Conservation (phyloP, 805 yeast species). For the Hermanozyma aechmeae region DNA sequence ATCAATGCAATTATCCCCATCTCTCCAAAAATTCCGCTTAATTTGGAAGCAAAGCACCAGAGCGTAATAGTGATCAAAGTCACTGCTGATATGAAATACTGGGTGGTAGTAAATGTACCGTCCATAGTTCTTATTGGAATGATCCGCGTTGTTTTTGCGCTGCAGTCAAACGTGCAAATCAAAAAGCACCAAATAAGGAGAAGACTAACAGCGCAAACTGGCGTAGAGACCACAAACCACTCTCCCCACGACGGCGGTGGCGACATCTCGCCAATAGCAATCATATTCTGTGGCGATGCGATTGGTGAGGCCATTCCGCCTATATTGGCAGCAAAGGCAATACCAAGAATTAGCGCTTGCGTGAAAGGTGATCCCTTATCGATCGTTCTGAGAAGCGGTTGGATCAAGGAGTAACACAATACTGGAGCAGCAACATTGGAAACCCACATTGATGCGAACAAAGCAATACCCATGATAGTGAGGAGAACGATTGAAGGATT, state of each 20-base stretch:
- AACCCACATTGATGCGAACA: constrained; percentile 50
- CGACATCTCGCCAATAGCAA: constrained; percentile 42
- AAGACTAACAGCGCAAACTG: constrained; percentile 33
- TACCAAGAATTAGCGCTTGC: constrained; percentile 34
- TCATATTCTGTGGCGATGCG: constrained; percentile 46
- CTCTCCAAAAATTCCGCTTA: constrained; percentile 36
- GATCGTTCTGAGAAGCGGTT: constrained; percentile 31
- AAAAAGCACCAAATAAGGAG: constrained; percentile 38
- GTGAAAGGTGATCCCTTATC: constrained; percentile 26
- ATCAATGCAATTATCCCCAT: constrained; percentile 40
- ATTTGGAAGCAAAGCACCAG: constrained; percentile 40
- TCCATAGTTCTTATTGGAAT: constrained; percentile 38
- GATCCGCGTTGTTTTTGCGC: constrained; percentile 39
- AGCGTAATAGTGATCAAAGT: constrained; percentile 35
- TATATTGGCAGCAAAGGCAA: constrained; percentile 42
- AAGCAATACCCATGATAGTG: constrained; percentile 41
- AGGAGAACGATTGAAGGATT: constrained; percentile 39
- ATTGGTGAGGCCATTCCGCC: constrained; percentile 52
- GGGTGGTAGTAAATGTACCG: constrained; percentile 36
- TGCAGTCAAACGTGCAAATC: constrained; percentile 45
- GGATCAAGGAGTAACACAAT: constrained; percentile 41
- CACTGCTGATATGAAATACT: constrained; percentile 32
- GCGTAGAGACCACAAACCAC: constrained; percentile 45
- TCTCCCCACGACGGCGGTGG: constrained; percentile 50
- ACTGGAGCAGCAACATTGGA: constrained; percentile 52